Conservation (phyloP, 768 basidiomycete species). For the Termitomyces sp. region DNA sequence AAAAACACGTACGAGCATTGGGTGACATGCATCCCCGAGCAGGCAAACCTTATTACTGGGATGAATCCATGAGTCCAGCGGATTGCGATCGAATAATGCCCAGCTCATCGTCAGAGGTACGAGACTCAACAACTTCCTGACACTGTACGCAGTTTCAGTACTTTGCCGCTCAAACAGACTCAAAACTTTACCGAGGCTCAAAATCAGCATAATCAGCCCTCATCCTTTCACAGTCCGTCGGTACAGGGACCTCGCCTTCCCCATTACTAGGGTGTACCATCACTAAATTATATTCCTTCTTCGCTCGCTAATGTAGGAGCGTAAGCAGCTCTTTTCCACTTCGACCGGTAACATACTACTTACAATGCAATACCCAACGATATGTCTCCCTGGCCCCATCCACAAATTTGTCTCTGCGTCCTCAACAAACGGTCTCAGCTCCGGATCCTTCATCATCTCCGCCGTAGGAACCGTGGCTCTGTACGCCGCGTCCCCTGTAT, state of each 20-base stretch:
- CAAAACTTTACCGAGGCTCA: slow-evolving; percentile 36
- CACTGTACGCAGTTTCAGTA: slow-evolving; percentile 16
- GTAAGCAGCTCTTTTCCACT: background rate
- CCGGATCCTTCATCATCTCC: slow-evolving; percentile 43
- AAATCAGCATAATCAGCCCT: slow-evolving; percentile 39
- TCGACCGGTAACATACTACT: slow-evolving; percentile 10
- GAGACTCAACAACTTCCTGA: slow-evolving; percentile 41
- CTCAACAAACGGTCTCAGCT: slow-evolving; percentile 46
- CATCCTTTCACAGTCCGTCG: slow-evolving; percentile 42
- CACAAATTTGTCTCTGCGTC: slow-evolving; percentile 49
- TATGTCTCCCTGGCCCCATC: slow-evolving; percentile 47
- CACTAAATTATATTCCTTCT: slow-evolving; percentile 42
- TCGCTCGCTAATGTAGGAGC: slow-evolving; percentile 22
- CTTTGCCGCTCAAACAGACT: background rate
- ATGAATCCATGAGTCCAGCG: slow-evolving; percentile 47
- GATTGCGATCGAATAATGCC: slow-evolving; percentile 43
- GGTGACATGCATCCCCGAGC: slow-evolving; percentile 53
- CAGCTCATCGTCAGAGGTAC: slow-evolving; percentile 41
- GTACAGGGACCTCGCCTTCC: slow-evolving; percentile 36
- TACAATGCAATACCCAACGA: slow-evolving; percentile 34
- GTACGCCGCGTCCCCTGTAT: slow-evolving; percentile 64
- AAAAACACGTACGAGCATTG: slow-evolving; percentile 45
- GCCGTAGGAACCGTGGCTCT: slow-evolving; percentile 45
- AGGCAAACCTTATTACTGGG: slow-evolving; percentile 34
- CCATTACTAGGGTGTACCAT: slow-evolving; percentile 34